Percentiles rank a stretch among this genome's conserved stretches.
These are phyloP conservation scores for Pyrenochaeta sp. DNA, from an alignment of 2,329 filamentous ascomycete genomes.

Conservation along the genomic window DNA sequence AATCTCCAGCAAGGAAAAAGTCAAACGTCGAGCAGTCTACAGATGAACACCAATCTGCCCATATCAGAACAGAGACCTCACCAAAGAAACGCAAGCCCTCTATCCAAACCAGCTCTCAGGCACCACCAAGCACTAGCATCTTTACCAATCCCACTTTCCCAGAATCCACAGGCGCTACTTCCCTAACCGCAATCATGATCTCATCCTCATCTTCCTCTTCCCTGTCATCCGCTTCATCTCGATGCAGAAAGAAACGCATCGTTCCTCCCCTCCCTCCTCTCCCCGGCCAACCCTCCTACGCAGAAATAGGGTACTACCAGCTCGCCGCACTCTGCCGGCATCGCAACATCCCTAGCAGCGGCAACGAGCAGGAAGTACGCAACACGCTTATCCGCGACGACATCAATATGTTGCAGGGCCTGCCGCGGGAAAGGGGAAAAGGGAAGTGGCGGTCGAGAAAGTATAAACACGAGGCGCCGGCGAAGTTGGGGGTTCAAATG, in stretches of 20 bases:
- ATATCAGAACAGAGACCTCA: no score
- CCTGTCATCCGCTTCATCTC: background rate
- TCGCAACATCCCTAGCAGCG: slow-evolving; percentile 20
- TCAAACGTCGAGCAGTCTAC: background rate
- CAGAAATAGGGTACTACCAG: slow-evolving; percentile 19
- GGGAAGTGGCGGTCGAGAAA: slow-evolving; percentile 6
- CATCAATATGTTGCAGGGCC: slow-evolving; percentile 10
- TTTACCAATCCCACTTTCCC: background rate
- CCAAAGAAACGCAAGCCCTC: no score
- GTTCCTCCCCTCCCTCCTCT: slow-evolving; percentile 3
- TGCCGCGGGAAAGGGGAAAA: slow-evolving; percentile 7
- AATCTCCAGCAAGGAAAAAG: no score
- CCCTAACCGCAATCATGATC: no score
- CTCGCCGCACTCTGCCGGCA: slow-evolving; percentile 22
- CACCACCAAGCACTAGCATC: background rate
- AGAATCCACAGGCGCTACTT: background rate
- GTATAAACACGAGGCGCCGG: background rate
- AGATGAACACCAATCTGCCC: background rate
- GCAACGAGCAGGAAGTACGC: slow-evolving; percentile 13
- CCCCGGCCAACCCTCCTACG: slow-evolving; percentile 15
- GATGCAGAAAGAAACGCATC: background rate
- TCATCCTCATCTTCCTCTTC: background rate
- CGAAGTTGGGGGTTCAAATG: background rate
- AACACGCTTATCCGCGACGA: slow-evolving; percentile 32
- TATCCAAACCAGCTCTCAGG: no score